Base-by-base conservation (phyloP, 148 eudicot species). In the Rheum nobile region DNA sequence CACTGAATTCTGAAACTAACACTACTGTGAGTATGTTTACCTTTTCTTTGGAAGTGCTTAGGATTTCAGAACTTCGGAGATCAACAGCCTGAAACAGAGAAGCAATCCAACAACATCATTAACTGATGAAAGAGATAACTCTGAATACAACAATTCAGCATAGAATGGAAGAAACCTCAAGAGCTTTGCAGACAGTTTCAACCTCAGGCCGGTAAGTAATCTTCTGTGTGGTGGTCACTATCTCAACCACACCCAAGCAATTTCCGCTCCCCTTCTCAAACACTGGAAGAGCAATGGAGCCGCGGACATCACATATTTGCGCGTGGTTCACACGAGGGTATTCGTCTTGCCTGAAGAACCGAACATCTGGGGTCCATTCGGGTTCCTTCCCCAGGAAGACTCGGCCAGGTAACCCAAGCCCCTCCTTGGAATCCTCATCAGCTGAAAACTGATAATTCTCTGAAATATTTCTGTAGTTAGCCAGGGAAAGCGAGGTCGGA, bases 331-430 rank as follows among this genome's bases (percentile, higher is more conserved):
- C 79, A 43, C 96, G 85, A 0, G 90, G 88, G 71, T 85, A 85
- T 48, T 90, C 90, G 14, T 86, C 96, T 24, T 75, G 79, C 72
- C 76, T 79, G 48, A 90, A 84, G 76, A 78, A 83, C 29, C 84
- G 80, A 71, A 90, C 92, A 85, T 90, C 90, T 14, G 96, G 90
- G 29, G 86, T 90, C 88, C 96, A 90, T 67, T 86, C 91, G 8
- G 96, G 96, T 7, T 67, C 82, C 74, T 85, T 88, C 43, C 88
- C 87, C 67, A 86, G 71, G 83, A 83, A 90, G 72, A 90, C 96
- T 17, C 90, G 85, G 41, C 90, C 87, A 24, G 92, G 96, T 81
- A 90, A 77, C 32, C 96, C 96, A 21, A 75, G 68, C 59, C 82
- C 81, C 65, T 84, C 86, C 52, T 79, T 77, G 5, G 86, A 84